Conservation (phyloP, 2,329 filamentous ascomycete species). For the Alternaria sp. region DNA sequence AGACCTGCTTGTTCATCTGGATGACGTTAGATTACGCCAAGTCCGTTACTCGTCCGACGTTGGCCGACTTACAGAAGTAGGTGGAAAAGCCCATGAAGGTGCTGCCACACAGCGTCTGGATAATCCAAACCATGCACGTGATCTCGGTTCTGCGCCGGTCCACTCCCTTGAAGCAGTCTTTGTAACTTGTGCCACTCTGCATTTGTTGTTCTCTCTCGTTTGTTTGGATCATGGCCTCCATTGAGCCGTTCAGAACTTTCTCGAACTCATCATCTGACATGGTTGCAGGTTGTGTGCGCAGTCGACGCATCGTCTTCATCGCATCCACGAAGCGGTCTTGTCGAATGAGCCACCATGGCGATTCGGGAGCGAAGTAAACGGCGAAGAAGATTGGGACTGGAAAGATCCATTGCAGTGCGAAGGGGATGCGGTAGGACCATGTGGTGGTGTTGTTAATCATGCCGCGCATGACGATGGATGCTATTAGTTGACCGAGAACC, state of each 20-base stretch:
- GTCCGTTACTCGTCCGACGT: not conserved
- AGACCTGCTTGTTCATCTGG: constrained; percentile 25
- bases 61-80: constrained; percentile 45
- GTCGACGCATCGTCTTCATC: constrained; percentile 47
- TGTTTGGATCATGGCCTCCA: constrained; percentile 77
- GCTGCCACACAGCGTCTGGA: constrained; percentile 45
- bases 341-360: constrained; percentile 75
- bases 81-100: constrained; percentile 40
- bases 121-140: constrained; percentile 56
- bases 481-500: constrained; percentile 66
- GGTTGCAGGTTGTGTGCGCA: constrained; percentile 13
- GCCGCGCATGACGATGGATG: constrained; percentile 69
- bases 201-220: constrained; percentile 76
- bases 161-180: constrained; percentile 80
- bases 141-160: constrained; percentile 80
- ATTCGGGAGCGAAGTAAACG: constrained; percentile 70
- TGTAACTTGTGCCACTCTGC: constrained; percentile 68
- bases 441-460: constrained; percentile 65
- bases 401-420: constrained; percentile 62
- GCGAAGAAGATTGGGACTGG: constrained; percentile 67
- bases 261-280: constrained; percentile 15
- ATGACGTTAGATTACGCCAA: not conserved
- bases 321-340: constrained; percentile 66
- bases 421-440: constrained; percentile 68
- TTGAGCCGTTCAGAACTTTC: not conserved